Conservation (phyloP, 2,329 filamentous ascomycete genomes). For the Neopestalotiopsis sp. region DNA sequence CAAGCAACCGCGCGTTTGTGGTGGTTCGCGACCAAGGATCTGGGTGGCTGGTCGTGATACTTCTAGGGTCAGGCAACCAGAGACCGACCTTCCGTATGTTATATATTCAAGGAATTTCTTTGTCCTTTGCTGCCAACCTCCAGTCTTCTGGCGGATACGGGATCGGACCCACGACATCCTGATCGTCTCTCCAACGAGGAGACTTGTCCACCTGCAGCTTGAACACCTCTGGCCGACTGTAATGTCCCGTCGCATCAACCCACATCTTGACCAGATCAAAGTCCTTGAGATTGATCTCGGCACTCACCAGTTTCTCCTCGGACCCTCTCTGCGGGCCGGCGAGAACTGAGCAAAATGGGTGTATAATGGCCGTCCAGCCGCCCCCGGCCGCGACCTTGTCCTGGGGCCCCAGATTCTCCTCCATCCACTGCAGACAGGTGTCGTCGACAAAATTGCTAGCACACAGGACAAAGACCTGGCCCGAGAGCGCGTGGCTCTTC, state of each 20-base stretch:
- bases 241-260: constrained; percentile 34
- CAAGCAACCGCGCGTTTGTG: too few species aligned
- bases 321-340: constrained; percentile 31
- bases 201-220: constrained; percentile 22
- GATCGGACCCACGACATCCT: constrained; percentile 6
- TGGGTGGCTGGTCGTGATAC: too few species aligned
- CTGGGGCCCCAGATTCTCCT: constrained; percentile 33
- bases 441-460: constrained; percentile 48
- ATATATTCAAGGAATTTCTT: too few species aligned
- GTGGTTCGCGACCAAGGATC: too few species aligned
- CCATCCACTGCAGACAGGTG: constrained; percentile 44
- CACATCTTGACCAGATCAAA: constrained; percentile 34
- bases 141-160: neutral
- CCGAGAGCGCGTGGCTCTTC: constrained; percentile 49
- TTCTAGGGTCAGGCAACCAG: too few species aligned
- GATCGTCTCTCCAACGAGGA: constrained; percentile 11
- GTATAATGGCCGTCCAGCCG: constrained; percentile 35
- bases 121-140: neutral
- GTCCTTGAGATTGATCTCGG: constrained; percentile 33
- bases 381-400: constrained; percentile 32
- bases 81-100: too few species aligned
- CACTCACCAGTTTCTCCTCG: constrained; percentile 30
- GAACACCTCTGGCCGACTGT: constrained; percentile 35
- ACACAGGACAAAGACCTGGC: constrained; percentile 47
- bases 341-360: constrained; percentile 35